Evolutionary conservation across 1,284 basidiomycete species (phyloP), one percentile per base, ranked within the genome.

Genomic region (Cerrena zonata): DNA sequence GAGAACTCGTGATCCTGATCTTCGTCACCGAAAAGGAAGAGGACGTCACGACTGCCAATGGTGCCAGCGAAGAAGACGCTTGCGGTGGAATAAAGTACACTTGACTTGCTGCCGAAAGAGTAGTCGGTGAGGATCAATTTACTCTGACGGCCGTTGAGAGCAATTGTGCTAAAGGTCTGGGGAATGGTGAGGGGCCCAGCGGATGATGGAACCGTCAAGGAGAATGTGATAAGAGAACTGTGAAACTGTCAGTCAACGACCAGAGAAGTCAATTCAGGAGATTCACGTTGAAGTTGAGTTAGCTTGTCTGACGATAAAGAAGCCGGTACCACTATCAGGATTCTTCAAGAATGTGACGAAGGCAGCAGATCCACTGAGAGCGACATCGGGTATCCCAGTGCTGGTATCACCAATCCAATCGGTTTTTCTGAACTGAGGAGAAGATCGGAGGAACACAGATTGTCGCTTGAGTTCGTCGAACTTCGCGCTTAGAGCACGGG

Each of bases 401-500:
- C 71, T 76, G 36, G 78, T 75, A 55, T 89, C 77, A 1, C 80
- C 81, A 21, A 89, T 69, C 76, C 81, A 79, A 54, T 89, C 77
- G 0, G 89, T 90, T 67, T 88, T 86, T 65, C 80, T 79, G 62
- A 91, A 87, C 34, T 83, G 80, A 0, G 80, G 82, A 4, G 86
- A 83, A 56, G 80, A 85, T 37, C 87, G 81, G 25, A 90, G 63
- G 70, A 91, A 91, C 2, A 90, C 61, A 11, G 77, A 83, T 61
- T 91, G 80, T 19, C 80, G 74, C 62, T 91, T 91, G 38, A 91
- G 69, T 58, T 90, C 88, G 45, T 80, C 73, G 62, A 77, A 86
- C 63, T 91, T 91, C 15, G 75, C 61, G 0, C 79, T 81, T 15
- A 90, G 65, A n/a, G 76, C 74, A 25, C 88, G 76, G n/a, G 75